Conservation (phyloP, 768 basidiomycete genomes). For the Erythrobasidium yunnanense region DNA sequence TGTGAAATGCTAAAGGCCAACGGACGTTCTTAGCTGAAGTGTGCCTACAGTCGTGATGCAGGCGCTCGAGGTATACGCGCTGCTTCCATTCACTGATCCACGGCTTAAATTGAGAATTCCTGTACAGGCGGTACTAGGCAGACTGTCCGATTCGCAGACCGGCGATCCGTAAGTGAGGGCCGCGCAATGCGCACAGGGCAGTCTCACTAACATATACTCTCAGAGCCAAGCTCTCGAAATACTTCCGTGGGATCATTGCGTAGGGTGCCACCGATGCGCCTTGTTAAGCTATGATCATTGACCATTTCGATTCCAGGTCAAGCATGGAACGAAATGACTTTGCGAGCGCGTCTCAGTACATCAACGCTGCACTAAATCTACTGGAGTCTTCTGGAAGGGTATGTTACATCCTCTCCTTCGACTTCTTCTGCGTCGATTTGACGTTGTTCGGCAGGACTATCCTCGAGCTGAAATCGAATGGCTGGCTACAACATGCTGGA, state of each 20-base stretch:
- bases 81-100: no score
- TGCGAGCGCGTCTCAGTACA: neutral
- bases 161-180: neutral
- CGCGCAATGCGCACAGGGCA: no score
- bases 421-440: no score
- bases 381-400: neutral
- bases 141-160: neutral
- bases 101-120: neutral
- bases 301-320: neutral
- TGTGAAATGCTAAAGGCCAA: neutral
- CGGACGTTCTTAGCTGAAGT: neutral
- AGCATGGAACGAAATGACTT: neutral
- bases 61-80: constrained; percentile 4
- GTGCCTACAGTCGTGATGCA: neutral
- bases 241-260: neutral
- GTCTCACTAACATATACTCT: neutral
- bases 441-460: neutral
- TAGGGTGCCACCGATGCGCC: neutral
- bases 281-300: neutral
- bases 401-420: neutral
- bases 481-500: neutral
- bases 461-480: constrained; percentile 1
- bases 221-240: neutral
- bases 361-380: neutral
- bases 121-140: neutral